Percentiles rank a stretch among this genome's conserved stretches.
phyloP scores from a whole-genome alignment of 139 green algal species.

The Chlamydomonas sp. region DNA sequence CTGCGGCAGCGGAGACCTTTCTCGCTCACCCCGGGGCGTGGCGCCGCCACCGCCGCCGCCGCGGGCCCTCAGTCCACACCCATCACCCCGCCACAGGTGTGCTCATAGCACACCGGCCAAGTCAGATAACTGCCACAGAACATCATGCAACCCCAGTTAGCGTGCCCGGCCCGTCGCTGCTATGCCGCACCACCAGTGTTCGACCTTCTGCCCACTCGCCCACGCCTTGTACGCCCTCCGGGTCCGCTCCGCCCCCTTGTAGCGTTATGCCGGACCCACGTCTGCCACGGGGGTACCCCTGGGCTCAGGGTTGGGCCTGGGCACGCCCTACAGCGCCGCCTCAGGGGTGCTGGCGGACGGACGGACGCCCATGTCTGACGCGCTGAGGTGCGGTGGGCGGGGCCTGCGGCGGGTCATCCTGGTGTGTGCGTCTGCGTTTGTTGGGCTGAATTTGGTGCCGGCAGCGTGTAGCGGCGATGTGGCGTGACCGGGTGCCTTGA shows the following conservation, averaged over 20 bases:
- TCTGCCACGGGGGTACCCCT: not conserved
- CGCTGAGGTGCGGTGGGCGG: too few relatives aligned
- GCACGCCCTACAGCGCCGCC: not conserved
- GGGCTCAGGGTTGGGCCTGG: too few relatives aligned
- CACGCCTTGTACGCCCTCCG: too few relatives aligned
- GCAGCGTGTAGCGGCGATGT: too few relatives aligned
- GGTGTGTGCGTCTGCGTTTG: too few relatives aligned
- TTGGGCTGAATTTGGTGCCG: too few relatives aligned
- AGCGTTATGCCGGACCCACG: not conserved
- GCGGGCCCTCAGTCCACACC: slow-evolving; percentile 35
- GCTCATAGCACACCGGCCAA: not conserved
- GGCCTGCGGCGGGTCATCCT: too few relatives aligned
- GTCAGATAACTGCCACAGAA: too few relatives aligned
- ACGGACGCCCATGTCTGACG: too few relatives aligned
- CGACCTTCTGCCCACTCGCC: not conserved
- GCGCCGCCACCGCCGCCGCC: slow-evolving; percentile 8
- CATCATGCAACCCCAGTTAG: not conserved
- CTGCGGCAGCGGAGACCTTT: slow-evolving; percentile 31
- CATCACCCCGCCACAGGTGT: slow-evolving; percentile 50
- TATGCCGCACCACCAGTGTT: not conserved
- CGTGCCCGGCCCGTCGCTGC: not conserved
- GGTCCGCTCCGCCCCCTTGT: not conserved
- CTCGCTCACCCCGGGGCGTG: not conserved
- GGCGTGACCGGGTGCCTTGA: too few relatives aligned
- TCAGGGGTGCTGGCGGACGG: not conserved